Percentiles rank a stretch among this genome's conserved stretches.
Conservation (phyloP, 805 yeast species). For the Saccharomycopsis amapae region DNA sequence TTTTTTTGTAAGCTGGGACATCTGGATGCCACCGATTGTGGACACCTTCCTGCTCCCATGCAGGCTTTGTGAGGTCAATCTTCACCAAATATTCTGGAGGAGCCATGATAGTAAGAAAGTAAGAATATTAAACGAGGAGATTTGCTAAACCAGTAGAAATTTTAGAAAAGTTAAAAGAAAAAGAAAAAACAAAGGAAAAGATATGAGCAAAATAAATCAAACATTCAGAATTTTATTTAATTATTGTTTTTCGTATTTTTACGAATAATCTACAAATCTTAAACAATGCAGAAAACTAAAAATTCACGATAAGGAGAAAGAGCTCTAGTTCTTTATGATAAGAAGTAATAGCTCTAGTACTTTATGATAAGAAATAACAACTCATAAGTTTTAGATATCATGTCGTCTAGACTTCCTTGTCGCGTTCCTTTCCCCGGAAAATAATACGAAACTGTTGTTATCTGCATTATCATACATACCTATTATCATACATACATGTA, state of each 20-base stretch:
- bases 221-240: not conserved
- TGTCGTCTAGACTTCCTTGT: no score
- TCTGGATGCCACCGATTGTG: conserved; percentile 53
- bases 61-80: conserved; percentile 38
- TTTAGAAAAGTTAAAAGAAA: not conserved
- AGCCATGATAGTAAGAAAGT: not conserved
- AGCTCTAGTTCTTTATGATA: no score
- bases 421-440: no score
- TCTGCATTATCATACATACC: no score
- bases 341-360: no score
- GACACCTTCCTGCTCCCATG: conserved; percentile 38
- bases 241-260: not conserved
- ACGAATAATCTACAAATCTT: not conserved
- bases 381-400: no score
- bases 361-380: no score
- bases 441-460: no score
- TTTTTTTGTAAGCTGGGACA: conserved; percentile 35
- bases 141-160: not conserved
- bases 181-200: not conserved
- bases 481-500: no score
- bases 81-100: conserved; percentile 24
- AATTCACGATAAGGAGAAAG: no score
- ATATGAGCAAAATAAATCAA: not conserved
- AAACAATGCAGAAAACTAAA: no score
- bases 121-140: not conserved